These are phyloP conservation scores for Gnaphalium uliginosum DNA, from an alignment of 129 eudicot genomes.

Conservation along the genomic window DNA sequence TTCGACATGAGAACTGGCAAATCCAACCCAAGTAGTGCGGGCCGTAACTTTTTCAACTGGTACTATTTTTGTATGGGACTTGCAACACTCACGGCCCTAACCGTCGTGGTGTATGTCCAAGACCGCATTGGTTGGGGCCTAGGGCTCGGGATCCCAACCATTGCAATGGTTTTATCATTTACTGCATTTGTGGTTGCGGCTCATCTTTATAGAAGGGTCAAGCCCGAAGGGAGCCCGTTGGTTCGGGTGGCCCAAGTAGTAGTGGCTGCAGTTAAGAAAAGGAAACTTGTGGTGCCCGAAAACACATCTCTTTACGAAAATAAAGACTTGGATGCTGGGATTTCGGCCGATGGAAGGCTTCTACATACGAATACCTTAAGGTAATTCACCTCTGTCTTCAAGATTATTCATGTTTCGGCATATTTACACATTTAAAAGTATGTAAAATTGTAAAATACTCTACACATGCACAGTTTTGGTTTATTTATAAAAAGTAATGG, in stretches of 20 bases:
- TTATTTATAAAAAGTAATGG: no score
- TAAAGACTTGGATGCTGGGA: conserved; percentile 63
- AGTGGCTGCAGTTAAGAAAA: conserved; percentile 69
- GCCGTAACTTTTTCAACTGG: conserved; percentile 89
- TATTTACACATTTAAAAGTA: neutral
- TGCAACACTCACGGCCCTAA: conserved; percentile 74
- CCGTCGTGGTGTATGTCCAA: conserved; percentile 81
- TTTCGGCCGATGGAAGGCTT: conserved; percentile 72
- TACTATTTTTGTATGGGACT: conserved; percentile 82
- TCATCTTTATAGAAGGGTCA: conserved; percentile 54
- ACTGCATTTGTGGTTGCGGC: conserved; percentile 60
- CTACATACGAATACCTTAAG: conserved; percentile 58
- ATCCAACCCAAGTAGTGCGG: conserved; percentile 43
- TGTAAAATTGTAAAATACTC: no score
- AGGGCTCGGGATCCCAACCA: conserved; percentile 88
- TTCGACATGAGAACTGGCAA: conserved; percentile 74
- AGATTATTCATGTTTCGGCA: neutral
- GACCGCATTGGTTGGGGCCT: conserved; percentile 75
- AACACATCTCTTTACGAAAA: conserved; percentile 52
- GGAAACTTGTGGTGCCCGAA: conserved; percentile 46
- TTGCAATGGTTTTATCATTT: conserved; percentile 68
- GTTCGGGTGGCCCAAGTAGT: conserved; percentile 72
- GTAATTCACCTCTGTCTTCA: conserved; percentile 31
- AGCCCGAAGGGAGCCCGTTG: conserved; percentile 89
- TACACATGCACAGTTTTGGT: no score